These are phyloP conservation scores for Prinsepia uniflora DNA, from an alignment of 306 rosid genomes.

Conservation along the genomic window DNA sequence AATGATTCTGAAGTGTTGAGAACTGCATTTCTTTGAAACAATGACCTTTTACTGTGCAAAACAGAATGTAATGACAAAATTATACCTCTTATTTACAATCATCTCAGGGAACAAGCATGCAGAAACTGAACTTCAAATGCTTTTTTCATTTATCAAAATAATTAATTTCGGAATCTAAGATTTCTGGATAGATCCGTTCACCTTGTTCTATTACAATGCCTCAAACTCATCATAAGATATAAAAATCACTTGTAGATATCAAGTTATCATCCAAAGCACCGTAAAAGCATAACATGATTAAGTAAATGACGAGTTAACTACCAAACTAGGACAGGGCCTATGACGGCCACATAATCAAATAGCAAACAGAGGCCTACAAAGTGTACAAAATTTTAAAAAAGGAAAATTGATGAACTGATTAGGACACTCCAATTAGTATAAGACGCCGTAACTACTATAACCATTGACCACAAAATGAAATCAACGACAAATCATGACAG, in stretches of 20 bases:
- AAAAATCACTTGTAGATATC: neutral
- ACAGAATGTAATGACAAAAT: neutral
- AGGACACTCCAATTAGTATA: neutral
- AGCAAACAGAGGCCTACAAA: neutral
- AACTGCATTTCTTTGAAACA: neutral
- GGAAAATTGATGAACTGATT: neutral
- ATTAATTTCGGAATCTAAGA: neutral
- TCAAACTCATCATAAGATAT: neutral
- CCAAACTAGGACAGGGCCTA: neutral
- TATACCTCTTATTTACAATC: neutral
- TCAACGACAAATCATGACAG: neutral
- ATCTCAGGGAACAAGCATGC: neutral
- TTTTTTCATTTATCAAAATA: neutral
- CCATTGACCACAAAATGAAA: neutral
- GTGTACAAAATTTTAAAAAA: neutral
- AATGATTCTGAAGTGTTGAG: neutral
- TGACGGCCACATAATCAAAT: neutral
- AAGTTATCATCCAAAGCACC: neutral
- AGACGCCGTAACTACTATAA: conserved; percentile 7
- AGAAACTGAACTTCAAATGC: neutral
- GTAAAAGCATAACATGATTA: neutral
- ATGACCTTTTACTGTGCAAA: neutral
- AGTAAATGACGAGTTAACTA: neutral
- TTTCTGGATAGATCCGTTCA: neutral
- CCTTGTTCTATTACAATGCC: neutral